Evolutionary conservation across 2,329 filamentous ascomycete species (phyloP).

Genomic region (Calonectria montana): DNA sequence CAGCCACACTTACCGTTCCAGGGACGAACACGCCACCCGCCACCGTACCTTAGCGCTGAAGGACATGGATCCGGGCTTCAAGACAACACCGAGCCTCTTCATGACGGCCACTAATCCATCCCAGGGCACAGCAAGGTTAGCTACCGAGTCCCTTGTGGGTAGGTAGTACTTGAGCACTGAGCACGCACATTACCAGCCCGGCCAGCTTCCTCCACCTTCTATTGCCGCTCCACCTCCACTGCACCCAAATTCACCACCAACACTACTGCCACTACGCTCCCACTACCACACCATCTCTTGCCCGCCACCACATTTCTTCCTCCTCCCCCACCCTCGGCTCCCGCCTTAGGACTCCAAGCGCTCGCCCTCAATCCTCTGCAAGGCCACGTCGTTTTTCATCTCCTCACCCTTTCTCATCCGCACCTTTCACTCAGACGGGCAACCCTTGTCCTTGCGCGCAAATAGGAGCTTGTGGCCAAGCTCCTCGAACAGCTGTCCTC

Average conservation of each 20-base stretch:
- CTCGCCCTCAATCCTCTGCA: constrained; percentile 16
- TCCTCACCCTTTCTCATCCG: constrained; percentile 10
- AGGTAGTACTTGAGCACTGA: constrained; percentile 2
- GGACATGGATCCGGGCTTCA: constrained; percentile 1
- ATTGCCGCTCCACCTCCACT: constrained; percentile 39
- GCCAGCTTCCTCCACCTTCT: constrained; percentile 25
- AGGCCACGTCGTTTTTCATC: constrained; percentile 28
- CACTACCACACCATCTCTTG: constrained; percentile 38
- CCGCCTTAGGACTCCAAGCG: constrained; percentile 25
- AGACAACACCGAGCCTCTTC: constrained; percentile 30
- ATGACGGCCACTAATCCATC: constrained; percentile 41
- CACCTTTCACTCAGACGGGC: constrained; percentile 25
- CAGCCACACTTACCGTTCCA: constrained; percentile 23
- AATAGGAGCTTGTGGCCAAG: constrained; percentile 41
- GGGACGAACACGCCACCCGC: background rate
- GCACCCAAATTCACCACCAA: constrained; percentile 40
- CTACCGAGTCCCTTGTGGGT: background rate
- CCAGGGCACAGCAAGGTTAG: constrained; percentile 23
- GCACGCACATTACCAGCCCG: constrained; percentile 1
- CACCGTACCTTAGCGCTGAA: constrained; percentile 2
- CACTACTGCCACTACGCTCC: constrained; percentile 19
- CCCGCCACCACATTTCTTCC: constrained; percentile 38
- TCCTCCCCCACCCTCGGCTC: constrained; percentile 27
- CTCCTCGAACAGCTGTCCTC: constrained; percentile 41
- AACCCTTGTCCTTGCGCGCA: constrained; percentile 28